Base-by-base conservation (phyloP, 2,329 filamentous ascomycete genomes). In the Phyllosticta paracitricarpa region DNA sequence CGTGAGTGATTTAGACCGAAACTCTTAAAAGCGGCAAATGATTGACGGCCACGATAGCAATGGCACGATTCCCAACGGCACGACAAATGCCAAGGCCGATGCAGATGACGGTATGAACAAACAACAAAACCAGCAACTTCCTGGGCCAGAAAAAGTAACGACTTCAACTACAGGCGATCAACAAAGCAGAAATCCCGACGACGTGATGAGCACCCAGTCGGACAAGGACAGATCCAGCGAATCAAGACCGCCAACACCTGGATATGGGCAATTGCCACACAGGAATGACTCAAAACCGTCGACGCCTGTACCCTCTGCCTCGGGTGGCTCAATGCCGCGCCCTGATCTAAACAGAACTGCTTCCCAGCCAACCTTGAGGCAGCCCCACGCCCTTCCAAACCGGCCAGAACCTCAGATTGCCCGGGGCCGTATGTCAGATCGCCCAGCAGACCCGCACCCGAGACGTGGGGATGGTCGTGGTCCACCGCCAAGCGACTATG, bases 51-150 rank as follows among this genome's bases (percentile, higher is more conserved):
- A 10, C 54, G 56, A 56, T 60, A 72, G 70, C 26, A 71, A 73
- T 19, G 70, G 75, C 56, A 65, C 70, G n/a, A 65, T 69, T n/a
- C 71, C 70, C 22, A 64, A 67, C 17, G 70, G 51, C 57, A 28
- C 60, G 17, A 65, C 67, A 70, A 73, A 62, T 59, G 72, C 62
- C 64, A 71, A 72, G 1, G 40, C 40, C 14, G 84, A 87, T 63
- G 82, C 84, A 59, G 88, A 91, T 70, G 88, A 91, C 68, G 88
- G 88, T 22, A 88, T 91, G 70, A 86, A 89, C 25, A 84, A 77
- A 35, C 40, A 64, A 8, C 28, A 40, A 19, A 2, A 26, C 9
- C 33, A 63, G 28, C 56, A 57, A 30, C 17, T n/a, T n/a, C 40
- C 40, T n/a, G 40, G 14, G 7, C 12, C 40, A 48, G 40, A 17